Percentiles rank a stretch among this genome's conserved stretches.
Conservation (phyloP, 1,284 basidiomycete genomes). For the Cutaneotrichosporon cavernicola region DNA sequence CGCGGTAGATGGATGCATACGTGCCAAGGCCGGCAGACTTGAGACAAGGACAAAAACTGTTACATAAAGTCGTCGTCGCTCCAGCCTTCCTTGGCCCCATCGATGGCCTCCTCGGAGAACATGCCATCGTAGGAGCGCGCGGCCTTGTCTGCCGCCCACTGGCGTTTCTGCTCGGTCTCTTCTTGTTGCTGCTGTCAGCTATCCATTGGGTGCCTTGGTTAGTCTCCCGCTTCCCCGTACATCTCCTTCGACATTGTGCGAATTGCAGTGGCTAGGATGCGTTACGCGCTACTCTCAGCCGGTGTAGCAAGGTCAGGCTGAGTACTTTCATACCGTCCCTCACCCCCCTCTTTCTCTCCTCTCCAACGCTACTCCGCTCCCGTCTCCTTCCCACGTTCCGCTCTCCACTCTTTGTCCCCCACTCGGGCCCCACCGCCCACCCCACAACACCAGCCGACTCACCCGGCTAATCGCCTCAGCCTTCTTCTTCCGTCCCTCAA, state of each 20-base stretch:
- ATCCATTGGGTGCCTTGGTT: not conserved
- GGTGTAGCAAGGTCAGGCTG: no score
- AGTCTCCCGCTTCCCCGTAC: not conserved
- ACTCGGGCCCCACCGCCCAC: not conserved
- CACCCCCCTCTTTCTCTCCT: no score
- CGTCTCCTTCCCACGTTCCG: no score
- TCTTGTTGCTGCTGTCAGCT: conserved; percentile 28
- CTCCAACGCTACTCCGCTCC: no score
- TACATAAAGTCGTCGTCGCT: conserved; percentile 54
- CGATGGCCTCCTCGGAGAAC: conserved; percentile 49
- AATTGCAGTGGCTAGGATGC: no score
- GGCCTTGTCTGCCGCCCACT: conserved; percentile 52
- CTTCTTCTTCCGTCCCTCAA: conserved; percentile 68
- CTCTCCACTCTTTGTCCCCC: no score
- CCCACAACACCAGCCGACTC: conserved; percentile 23
- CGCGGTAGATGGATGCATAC: no score
- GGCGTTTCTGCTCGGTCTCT: conserved; percentile 46
- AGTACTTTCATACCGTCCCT: no score
- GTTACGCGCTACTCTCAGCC: no score
- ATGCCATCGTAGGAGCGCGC: conserved; percentile 49
- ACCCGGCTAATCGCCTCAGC: conserved; percentile 59
- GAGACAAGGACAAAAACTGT: not conserved
- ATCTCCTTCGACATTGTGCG: no score
- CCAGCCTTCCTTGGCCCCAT: conserved; percentile 37
- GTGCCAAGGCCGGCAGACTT: no score